Conservation (phyloP, 169 alveolate species). For the Plasmodium cynomolgi region DNA sequence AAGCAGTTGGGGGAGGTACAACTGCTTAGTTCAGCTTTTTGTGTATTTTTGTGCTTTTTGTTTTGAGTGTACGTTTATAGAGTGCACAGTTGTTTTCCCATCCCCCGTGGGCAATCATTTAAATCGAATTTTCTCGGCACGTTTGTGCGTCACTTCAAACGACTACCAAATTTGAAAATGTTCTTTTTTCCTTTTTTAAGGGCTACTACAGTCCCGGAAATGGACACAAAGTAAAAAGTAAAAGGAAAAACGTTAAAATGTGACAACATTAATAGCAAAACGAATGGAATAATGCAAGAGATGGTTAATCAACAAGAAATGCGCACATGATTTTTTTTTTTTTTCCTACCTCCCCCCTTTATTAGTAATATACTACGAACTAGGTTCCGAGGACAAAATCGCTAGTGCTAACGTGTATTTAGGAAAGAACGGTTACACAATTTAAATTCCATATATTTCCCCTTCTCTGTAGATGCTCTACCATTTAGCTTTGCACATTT, state of each 20-base stretch:
- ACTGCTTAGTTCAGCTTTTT: background rate
- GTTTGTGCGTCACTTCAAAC: background rate
- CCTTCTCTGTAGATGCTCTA: background rate
- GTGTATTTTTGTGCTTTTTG: background rate
- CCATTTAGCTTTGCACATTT: background rate
- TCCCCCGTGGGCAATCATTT: background rate
- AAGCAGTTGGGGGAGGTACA: constrained; percentile 67
- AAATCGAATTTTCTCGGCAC: background rate
- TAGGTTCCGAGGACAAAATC: constrained; percentile 49
- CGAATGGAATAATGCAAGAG: background rate
- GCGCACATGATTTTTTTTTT: background rate
- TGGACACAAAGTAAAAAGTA: constrained; percentile 75
- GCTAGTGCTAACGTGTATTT: constrained; percentile 26
- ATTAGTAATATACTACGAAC: constrained; percentile 61
- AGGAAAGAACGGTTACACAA: constrained; percentile 72
- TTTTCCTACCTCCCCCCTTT: background rate
- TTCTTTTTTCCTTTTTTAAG: constrained; percentile 58
- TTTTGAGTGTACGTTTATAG: background rate
- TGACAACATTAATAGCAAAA: background rate
- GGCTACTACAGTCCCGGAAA: constrained; percentile 70
- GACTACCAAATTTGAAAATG: background rate
- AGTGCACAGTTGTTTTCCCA: background rate
- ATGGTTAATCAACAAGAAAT: background rate
- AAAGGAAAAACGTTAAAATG: background rate
- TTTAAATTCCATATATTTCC: background rate